Evolutionary conservation across 2,329 filamentous ascomycete genomes (phyloP).

Genomic region (Nakataea oryzae): DNA sequence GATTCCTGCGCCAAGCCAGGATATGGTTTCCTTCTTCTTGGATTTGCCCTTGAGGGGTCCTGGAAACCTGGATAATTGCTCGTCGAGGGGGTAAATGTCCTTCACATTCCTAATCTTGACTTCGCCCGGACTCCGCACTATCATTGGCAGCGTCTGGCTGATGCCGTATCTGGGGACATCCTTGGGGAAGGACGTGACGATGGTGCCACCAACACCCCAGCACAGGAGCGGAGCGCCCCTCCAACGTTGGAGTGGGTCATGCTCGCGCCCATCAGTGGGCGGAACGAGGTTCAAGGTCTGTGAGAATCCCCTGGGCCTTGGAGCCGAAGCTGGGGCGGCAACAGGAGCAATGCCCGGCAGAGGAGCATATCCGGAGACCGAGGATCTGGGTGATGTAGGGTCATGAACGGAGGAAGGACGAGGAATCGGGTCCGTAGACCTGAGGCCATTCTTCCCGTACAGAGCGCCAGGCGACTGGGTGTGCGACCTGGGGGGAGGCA

Average conservation of each 20-base stretch:
- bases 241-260: conserved; percentile 81
- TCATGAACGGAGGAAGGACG: conserved; percentile 44
- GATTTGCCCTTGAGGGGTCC: conserved; percentile 81
- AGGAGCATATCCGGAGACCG: conserved; percentile 5
- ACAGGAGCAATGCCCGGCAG: neutral
- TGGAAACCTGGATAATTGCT: conserved; percentile 71
- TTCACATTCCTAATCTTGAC: conserved; percentile 69
- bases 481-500: conserved; percentile 47
- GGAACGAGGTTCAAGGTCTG: conserved; percentile 46
- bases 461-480: conserved; percentile 50
- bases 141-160: conserved; percentile 60
- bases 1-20: conserved; percentile 73
- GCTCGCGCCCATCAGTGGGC: conserved; percentile 54
- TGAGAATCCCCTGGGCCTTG: conserved; percentile 40
- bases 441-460: conserved; percentile 23
- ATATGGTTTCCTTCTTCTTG: conserved; percentile 87
- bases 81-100: conserved; percentile 59
- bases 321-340: conserved; percentile 7
- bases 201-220: conserved; percentile 77
- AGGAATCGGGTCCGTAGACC: conserved; percentile 30
- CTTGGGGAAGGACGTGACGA: conserved; percentile 81
- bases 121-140: conserved; percentile 74
- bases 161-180: conserved; percentile 79
- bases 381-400: conserved; percentile 25
- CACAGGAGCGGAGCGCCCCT: conserved; percentile 77